Base-by-base conservation (phyloP, 2,329 filamentous ascomycete species). In the Fusarium sp. region DNA sequence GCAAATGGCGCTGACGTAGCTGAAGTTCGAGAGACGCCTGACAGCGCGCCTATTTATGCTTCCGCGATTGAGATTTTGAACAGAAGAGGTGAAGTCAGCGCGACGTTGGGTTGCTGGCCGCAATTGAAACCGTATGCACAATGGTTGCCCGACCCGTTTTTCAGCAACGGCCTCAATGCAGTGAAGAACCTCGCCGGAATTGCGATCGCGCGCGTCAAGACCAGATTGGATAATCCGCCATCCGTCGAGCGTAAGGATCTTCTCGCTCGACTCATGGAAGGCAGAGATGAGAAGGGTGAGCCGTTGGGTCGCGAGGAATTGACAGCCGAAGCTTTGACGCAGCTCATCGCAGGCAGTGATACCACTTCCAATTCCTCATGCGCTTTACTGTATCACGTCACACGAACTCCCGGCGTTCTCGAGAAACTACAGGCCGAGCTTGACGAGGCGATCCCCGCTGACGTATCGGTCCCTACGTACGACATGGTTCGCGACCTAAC, bases 1-100 rank as follows among this genome's bases (percentile, higher is more conserved):
- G 87, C 89, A 59, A 89, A 91, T 67, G 94, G 94, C 23, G 88
- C 88, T 66, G 94, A 97, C 80, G 87, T 94, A 56, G 93, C 94
- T 6, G 93, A 96, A 81, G 90, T 96, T 56, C 88, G 91, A 50
- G 83, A 85, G 68, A 88, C 87, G 0, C 89, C 91, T 0, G 86
- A 90, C 67, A 85, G 87, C 2, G 85, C 89, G 5, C 88, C 92
- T 8, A 89, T 89, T 33, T 94, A 92, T 77, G 93, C 92, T 0
- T 89, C 92, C 0, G 95, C 95, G 15, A 94, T 97, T 70, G 91
- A 97, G 82, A 95, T 97, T 8, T 86, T 97, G 61, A 97, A 97
- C 83, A 89, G 95, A 19, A 88, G 95, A 54, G 95, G 95, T 62
- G 95, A 97, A 79, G 94, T 97, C 35, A 95, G 92, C 18, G 93